Conservation (phyloP, 2,329 filamentous ascomycete species). For the Thermoascus crustaceus region DNA sequence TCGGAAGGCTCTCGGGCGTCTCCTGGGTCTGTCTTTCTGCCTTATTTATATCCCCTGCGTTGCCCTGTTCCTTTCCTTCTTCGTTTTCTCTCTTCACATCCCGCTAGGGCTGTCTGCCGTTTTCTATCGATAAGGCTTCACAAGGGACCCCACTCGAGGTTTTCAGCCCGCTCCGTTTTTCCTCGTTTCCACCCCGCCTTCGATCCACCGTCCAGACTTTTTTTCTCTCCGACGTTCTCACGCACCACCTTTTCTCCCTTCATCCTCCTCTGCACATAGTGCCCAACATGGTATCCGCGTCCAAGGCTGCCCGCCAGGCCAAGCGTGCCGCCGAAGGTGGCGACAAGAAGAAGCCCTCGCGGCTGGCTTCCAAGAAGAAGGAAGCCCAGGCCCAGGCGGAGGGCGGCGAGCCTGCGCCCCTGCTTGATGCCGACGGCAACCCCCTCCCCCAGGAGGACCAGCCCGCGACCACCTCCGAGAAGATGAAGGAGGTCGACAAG, state of each 20-base stretch:
- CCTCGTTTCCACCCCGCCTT: constrained; percentile 20
- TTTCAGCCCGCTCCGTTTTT: constrained; percentile 21
- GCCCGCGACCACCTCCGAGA: constrained; percentile 61
- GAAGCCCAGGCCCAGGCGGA: constrained; percentile 45
- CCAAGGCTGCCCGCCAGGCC: constrained; percentile 59
- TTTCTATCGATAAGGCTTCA: constrained; percentile 36
- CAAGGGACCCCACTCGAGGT: constrained; percentile 17
- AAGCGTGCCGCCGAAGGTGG: constrained; percentile 61
- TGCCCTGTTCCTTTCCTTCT: constrained; percentile 9
- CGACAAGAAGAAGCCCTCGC: constrained; percentile 69
- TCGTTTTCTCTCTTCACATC: constrained; percentile 5
- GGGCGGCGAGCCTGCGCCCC: constrained; percentile 56
- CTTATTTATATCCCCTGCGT: no score
- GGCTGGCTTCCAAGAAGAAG: constrained; percentile 61
- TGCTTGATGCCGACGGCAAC: constrained; percentile 56
- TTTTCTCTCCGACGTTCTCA: constrained; percentile 5
- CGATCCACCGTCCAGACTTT: constrained; percentile 22
- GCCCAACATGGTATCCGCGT: constrained; percentile 56
- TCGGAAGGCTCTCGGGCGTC: no score
- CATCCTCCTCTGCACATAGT: constrained; percentile 16
- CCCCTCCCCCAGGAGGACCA: constrained; percentile 49
- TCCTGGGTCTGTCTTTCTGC: no score
- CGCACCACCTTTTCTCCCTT: constrained; percentile 19
- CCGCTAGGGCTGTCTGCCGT: constrained; percentile 7
- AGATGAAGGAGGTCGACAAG: constrained; percentile 75